phyloP scores from a whole-genome alignment of 306 rosid genomes.

The Vachellia pachyceras region DNA sequence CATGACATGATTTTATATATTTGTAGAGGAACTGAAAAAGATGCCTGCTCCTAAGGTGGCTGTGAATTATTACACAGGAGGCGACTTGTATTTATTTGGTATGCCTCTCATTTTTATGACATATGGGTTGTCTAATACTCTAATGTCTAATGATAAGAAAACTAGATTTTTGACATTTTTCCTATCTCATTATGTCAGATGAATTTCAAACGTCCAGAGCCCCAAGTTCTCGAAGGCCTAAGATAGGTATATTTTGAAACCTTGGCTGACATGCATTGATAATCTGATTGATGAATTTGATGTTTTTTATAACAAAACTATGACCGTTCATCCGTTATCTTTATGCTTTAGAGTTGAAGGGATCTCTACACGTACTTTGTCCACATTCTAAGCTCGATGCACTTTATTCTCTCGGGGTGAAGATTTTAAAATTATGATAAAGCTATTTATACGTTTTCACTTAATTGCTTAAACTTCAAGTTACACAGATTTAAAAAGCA shows the following conservation, averaged over 20 bases:
- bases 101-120: conserved; percentile 39
- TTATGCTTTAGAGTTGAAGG: background rate
- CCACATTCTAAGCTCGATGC: background rate
- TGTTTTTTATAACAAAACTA: background rate
- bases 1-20: conserved; percentile 37
- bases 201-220: conserved; percentile 92
- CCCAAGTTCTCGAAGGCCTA: conserved; percentile 91
- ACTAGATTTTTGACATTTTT: conserved; percentile 39
- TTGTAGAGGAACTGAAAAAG: conserved; percentile 74
- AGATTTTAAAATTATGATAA: no score
- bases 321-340: background rate
- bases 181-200: conserved; percentile 54
- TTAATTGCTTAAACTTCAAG: background rate
- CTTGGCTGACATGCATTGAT: conserved; percentile 16
- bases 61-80: conserved; percentile 87
- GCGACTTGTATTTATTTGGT: conserved; percentile 92
- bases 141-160: conserved; percentile 20
- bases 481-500: background rate
- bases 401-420: background rate
- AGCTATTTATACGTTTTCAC: background rate
- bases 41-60: conserved; percentile 92
- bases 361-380: background rate
- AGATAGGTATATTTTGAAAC: conserved; percentile 63
- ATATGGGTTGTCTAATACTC: conserved; percentile 1
- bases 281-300: no score